Evolutionary conservation across 306 rosid genomes (phyloP).

Genomic region (Vicia sativa): DNA sequence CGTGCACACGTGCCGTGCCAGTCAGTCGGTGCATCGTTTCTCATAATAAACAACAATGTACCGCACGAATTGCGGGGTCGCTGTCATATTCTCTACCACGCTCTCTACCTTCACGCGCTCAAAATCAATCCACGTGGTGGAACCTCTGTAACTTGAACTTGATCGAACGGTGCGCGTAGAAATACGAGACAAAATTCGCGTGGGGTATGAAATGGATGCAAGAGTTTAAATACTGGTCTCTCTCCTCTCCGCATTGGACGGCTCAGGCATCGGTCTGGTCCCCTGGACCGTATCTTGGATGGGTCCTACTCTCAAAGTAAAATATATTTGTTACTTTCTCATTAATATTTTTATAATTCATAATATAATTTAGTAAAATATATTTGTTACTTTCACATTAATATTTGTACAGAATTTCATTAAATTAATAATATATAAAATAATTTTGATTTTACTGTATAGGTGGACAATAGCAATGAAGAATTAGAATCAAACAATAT

Average conservation of each 20-base stretch:
- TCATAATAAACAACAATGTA: constrained; percentile 54
- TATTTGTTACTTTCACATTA: no score
- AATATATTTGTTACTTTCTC: no score
- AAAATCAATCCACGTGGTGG: accelerated
- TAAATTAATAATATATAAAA: no score
- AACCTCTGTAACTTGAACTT: background rate
- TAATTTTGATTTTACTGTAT: no score
- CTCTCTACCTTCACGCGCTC: background rate
- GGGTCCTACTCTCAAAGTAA: constrained; percentile 41
- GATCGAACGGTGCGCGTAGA: background rate
- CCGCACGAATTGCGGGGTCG: constrained; percentile 79
- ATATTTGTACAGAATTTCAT: no score
- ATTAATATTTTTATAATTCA: no score
- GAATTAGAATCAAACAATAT: no score
- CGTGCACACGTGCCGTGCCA: constrained; percentile 85
- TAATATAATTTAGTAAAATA: no score
- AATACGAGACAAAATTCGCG: background rate
- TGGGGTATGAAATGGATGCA: background rate
- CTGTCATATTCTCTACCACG: constrained; percentile 12
- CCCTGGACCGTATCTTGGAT: constrained; percentile 51
- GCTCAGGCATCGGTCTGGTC: constrained; percentile 54
- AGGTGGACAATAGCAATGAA: no score
- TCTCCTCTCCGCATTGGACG: constrained; percentile 75
- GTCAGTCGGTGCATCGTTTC: constrained; percentile 89
- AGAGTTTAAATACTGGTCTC: constrained; percentile 42